Base-by-base conservation (phyloP, 148 eudicot species). In the Limonium bicolor region DNA sequence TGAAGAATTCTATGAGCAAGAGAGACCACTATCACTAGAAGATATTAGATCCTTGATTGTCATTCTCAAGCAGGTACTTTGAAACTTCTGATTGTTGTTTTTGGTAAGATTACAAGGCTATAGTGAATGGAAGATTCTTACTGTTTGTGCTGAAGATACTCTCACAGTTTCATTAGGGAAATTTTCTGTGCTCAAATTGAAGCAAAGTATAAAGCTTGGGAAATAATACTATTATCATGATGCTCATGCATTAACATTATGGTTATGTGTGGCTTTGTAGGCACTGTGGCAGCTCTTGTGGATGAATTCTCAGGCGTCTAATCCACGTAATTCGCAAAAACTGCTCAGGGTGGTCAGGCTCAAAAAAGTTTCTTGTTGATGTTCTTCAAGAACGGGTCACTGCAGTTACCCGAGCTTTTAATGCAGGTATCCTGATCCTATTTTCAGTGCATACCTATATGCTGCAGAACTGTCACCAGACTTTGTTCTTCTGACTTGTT, bases 1-100 rank as follows among this genome's bases (percentile, higher is more conserved):
- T 61, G 97, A 90, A 70, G 97, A 90, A 62, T 90, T 90, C 50
- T 90, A 90, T 53, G 97, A 84, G 56, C 77, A 75, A 51, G 97
- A 90, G 66, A 90, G 73, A 59, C 97, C 97, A 13, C 61, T 90
- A 34, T 72, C 93, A 5, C 66, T 84, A 51, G 69, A 60, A 69
- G 97, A 90, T 59, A 78, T 84, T 49, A 80, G 80, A 80, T 55
- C 54, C 54, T 64, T 90, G 50, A 84, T 90, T 70, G 79, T 73
- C 50, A 84, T 90, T 52, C 64, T 90, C 37, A 71, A 82, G 67
- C 95, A 90, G 95, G 97, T 90, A 66, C 2, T 52, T 25, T 9
- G n/a, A 6, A 32, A 32, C 36, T 10, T 15, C 36, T 32, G 1
- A 2, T 32, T 32, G 36, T 32, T 32, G 36, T 6, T 2, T 10